Conservation (phyloP, 169 alveolate genomes). For the Babesia bovis region DNA sequence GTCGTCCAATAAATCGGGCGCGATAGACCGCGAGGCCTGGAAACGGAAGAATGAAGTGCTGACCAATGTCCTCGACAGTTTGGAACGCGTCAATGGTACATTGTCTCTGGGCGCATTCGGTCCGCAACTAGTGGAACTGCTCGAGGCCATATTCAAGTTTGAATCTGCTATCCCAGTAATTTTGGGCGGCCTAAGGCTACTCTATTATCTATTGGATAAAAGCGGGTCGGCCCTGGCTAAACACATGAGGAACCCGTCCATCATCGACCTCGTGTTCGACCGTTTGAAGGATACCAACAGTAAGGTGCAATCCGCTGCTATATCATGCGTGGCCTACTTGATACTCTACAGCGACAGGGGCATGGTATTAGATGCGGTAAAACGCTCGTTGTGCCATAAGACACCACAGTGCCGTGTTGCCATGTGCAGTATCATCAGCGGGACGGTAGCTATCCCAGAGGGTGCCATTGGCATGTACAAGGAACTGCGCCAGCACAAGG, state of each 20-base stretch:
- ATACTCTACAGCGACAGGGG: slow-evolving; percentile 8
- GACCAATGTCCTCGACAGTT: slow-evolving; percentile 1
- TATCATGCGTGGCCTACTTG: slow-evolving; percentile 23
- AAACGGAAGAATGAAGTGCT: slow-evolving; percentile 29
- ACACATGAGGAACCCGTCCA: not conserved
- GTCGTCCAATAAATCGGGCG: not conserved
- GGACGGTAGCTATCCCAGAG: slow-evolving; percentile 21
- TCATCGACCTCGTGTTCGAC: slow-evolving; percentile 44
- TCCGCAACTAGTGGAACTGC: slow-evolving; percentile 3
- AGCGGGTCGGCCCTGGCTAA: slow-evolving; percentile 6
- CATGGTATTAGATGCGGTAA: slow-evolving; percentile 28
- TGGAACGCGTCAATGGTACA: not conserved
- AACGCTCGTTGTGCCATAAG: slow-evolving; percentile 26
- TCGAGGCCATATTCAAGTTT: slow-evolving; percentile 39
- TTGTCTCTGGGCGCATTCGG: slow-evolving; percentile 2
- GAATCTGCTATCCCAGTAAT: slow-evolving; percentile 62
- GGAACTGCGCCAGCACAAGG: slow-evolving; percentile 8
- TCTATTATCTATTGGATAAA: slow-evolving; percentile 15
- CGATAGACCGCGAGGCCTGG: slow-evolving; percentile 51
- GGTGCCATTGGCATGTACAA: not conserved
- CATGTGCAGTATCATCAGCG: slow-evolving; percentile 43
- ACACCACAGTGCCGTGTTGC: slow-evolving; percentile 55
- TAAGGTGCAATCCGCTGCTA: slow-evolving; percentile 40
- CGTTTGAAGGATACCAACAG: slow-evolving; percentile 53
- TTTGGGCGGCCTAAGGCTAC: slow-evolving; percentile 12